Evolutionary conservation across 192 early-diverging fungal species (phyloP), one percentile per base, ranked within the genome.

Genomic region (Podila horticola): DNA sequence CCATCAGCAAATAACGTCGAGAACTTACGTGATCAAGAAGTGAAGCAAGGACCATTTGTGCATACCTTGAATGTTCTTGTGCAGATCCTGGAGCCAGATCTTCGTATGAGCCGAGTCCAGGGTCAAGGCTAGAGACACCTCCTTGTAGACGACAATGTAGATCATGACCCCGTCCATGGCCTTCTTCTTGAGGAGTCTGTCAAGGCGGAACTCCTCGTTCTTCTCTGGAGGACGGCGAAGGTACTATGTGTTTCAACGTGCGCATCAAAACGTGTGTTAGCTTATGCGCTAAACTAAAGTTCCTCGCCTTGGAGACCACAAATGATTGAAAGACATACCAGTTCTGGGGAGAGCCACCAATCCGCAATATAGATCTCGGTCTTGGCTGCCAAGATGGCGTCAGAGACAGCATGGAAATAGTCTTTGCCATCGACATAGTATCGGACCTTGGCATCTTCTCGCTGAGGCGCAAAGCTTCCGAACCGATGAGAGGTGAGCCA

Each of bases 281-380:
- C 20, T 26, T 10, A 1, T 4, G 49, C 0, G 13, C 15, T n/a
- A 17, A 4, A 2, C 11, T 45, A 12, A 17, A 34, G 33, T 6
- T 45, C 15, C 41, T 45, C 15, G 15, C 15, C 13, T 45, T 45
- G 0, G 15, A 2, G 8, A 0, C 3, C 34, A 36, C 34, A 36
- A 8, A 1, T 17, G 15, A 45, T 7, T 13, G 41, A 4, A 17
- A 45, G 6, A 82, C 68, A 65, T 85, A 90, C 89, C 72, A 97
- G 69, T 72, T 97, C 96, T 19, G 96, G 96, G 48, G 92, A 92
- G n/a, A 97, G 89, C 93, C 95, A 97, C 96, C 96, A 96, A 81
- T 95, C 95, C 33, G 75, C 84, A 69, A 94, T 93, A 60, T 91
- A 93, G 61, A 95, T 93, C 66, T 91, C 90, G 48, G 87, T 83